phyloP scores from a whole-genome alignment of 257 asterid species.

The Capsicum rhomboideum region DNA sequence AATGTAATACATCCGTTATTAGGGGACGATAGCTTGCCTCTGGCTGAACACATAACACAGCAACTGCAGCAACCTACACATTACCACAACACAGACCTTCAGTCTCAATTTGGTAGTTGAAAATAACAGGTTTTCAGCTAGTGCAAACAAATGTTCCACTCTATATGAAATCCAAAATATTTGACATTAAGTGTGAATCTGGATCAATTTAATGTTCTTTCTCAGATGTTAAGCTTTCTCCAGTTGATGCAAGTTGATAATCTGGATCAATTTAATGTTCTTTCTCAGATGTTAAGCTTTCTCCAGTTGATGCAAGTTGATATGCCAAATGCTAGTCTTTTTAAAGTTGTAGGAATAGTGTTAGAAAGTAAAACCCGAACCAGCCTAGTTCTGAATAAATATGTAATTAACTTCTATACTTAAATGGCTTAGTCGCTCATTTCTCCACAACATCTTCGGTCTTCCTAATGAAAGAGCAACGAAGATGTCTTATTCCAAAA shows the following conservation, averaged over 20 bases:
- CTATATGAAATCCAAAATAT: background rate
- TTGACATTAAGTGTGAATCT: background rate
- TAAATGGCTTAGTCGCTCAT: background rate
- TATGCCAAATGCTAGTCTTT: background rate
- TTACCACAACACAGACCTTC: background rate
- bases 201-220: background rate
- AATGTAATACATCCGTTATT: constrained; percentile 68
- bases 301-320: too few relatives aligned
- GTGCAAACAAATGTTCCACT: background rate
- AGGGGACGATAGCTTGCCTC: constrained; percentile 83
- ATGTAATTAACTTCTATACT: background rate
- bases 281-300: too few relatives aligned
- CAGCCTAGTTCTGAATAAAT: background rate
- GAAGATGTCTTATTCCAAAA: background rate
- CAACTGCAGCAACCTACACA: constrained; percentile 73
- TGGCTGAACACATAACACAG: constrained; percentile 68
- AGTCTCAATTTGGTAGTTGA: background rate
- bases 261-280: too few relatives aligned
- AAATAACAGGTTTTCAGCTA: background rate
- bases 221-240: background rate
- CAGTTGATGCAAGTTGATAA: too few relatives aligned
- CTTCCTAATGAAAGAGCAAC: background rate
- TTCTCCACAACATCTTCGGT: background rate
- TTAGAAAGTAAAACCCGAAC: background rate
- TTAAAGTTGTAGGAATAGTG: background rate